phyloP scores from a whole-genome alignment of 352 stramenopile genomes.

The Phytophthora palmivora region DNA sequence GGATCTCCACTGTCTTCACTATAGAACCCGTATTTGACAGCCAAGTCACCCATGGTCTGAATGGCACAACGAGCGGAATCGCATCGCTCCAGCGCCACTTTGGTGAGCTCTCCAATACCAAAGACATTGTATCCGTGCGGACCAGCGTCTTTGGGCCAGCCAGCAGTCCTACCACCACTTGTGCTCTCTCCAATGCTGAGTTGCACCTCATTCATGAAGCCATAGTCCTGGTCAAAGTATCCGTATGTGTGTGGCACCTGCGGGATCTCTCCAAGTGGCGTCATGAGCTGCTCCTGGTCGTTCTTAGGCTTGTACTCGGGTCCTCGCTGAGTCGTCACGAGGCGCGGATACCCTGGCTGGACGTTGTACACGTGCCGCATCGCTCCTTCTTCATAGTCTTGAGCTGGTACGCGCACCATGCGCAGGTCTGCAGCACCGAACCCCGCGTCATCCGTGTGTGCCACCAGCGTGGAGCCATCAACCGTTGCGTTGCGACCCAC shows the following conservation, averaged over 20 bases:
- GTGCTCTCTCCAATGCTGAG: constrained; percentile 95
- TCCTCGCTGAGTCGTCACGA: constrained; percentile 77
- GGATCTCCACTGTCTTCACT: constrained; percentile 87
- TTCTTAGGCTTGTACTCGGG: constrained; percentile 64
- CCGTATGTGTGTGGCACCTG: constrained; percentile 93
- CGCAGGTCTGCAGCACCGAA: constrained; percentile 89
- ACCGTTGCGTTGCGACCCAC: constrained; percentile 79
- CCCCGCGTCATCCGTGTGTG: constrained; percentile 89
- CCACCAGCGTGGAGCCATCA: constrained; percentile 90
- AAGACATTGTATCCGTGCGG: constrained; percentile 90
- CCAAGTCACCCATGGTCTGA: constrained; percentile 93
- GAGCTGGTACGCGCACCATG: constrained; percentile 91
- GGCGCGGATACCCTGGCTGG: constrained; percentile 71
- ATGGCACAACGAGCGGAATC: constrained; percentile 86
- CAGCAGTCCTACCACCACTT: constrained; percentile 82
- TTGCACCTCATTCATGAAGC: constrained; percentile 95
- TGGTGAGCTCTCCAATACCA: constrained; percentile 90
- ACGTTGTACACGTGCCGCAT: constrained; percentile 75
- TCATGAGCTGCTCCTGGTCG: constrained; percentile 44
- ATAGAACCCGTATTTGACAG: constrained; percentile 95
- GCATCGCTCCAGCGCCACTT: constrained; percentile 92
- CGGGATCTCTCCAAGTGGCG: constrained; percentile 86
- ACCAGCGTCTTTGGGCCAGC: constrained; percentile 67
- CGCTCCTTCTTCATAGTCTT: constrained; percentile 56
- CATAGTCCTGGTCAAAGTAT: constrained; percentile 95